Evolutionary conservation across 2,329 filamentous ascomycete species (phyloP).

Genomic region (Hymenoscyphus albidus): DNA sequence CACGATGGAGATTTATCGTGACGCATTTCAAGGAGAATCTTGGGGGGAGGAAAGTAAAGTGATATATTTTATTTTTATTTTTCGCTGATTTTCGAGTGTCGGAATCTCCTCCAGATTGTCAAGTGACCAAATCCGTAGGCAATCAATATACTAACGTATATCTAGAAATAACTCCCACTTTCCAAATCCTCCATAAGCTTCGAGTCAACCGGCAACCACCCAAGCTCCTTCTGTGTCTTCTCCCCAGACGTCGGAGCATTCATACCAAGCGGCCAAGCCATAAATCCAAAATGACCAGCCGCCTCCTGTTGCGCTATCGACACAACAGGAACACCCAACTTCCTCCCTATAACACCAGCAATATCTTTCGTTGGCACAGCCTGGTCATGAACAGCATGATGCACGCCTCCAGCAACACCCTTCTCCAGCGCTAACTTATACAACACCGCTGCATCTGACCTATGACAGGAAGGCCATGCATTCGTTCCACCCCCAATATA

Average conservation of each 20-base stretch:
- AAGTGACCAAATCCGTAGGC: no score
- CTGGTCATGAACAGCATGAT: slow-evolving; percentile 39
- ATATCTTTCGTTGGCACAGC: slow-evolving; percentile 38
- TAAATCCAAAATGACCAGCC: slow-evolving; percentile 31
- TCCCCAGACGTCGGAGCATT: slow-evolving; percentile 37
- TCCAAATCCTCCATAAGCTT: neutral
- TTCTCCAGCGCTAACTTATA: slow-evolving; percentile 31
- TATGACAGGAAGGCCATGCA: slow-evolving; percentile 39
- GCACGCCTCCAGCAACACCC: slow-evolving; percentile 35
- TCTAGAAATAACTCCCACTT: neutral
- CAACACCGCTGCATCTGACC: slow-evolving; percentile 37
- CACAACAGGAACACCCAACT: slow-evolving; percentile 34
- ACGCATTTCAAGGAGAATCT: no score
- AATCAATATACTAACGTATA: no score
- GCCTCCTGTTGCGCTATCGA: slow-evolving; percentile 33
- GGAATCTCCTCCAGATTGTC: no score
- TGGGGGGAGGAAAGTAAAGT: no score
- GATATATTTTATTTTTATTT: no score
- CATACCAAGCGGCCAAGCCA: slow-evolving; percentile 17
- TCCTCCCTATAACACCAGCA: slow-evolving; percentile 35
- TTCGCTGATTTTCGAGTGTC: no score
- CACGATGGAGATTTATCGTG: no score
- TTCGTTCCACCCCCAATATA: slow-evolving; percentile 39
- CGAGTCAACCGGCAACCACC: slow-evolving; percentile 32
- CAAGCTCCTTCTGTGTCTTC: slow-evolving; percentile 37